Evolutionary conservation across 208 protist genomes (phyloP), one percentile per base, ranked within the genome.

Genomic region (Wallacemonas sp.): DNA sequence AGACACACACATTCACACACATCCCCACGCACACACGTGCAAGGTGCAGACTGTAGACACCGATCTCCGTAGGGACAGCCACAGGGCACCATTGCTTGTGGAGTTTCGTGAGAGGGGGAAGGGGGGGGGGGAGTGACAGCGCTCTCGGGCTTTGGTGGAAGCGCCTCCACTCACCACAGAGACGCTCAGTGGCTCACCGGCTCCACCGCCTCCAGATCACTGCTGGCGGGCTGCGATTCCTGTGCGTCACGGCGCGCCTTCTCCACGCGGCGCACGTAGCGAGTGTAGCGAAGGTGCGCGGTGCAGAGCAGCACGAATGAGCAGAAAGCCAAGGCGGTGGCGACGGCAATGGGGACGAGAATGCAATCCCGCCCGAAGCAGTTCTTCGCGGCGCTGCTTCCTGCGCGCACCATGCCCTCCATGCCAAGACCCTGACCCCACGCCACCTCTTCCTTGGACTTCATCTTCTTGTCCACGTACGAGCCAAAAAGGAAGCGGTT

Each of bases 401-500:
- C n/a, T n/a, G n/a, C 26, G 19, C 24, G 5, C 9, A 24, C 15
- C 41, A 21, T n/a, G 41, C 4, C 48, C 32, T 44, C 64, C 15
- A 66, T 54, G 39, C 53, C 62, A 50, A 77, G 66, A 39, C 37
- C 65, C 32, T n/a, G n/a, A n/a, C n/a, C n/a, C n/a, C n/a, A n/a
- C n/a, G n/a, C n/a, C n/a, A 70, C 68, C 46, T 46, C 46, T 24
- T 46, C 19, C 53, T 79, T 79, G 69, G 67, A 27, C 3, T 55
- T 55, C 26, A 65, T 42, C 37, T 63, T 53, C 1, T 60, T 55
- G 61, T 89, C 73, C 57, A 89, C 73, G 15, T 27, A 54, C 17
- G 61, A 61, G 30, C 83, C 83, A 65, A 89, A 89, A 32, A 89
- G 48, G 42, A 84, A 54, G 39, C 81, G 79, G 63, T 89, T 89